Base-by-base conservation (phyloP, 1,139 yeast species). In the Maudiozyma humilis region DNA sequence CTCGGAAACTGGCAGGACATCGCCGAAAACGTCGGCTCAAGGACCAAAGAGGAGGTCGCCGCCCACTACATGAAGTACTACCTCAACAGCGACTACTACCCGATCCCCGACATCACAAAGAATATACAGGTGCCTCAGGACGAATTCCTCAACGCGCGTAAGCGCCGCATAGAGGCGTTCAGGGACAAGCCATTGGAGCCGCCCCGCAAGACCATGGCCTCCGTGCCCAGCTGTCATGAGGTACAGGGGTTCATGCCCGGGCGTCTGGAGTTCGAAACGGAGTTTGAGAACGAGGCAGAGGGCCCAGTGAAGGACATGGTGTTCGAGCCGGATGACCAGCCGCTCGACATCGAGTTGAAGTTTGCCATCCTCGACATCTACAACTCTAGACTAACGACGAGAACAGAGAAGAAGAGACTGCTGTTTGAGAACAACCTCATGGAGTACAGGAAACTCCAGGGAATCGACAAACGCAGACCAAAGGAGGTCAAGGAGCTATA, bases 241-340 rank as follows among this genome's bases (percentile, higher is more conserved):
- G 79, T 91, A 49, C 97, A 91, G 64, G 97, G 96, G 2, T 91
- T 82, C 62, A 91, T 93, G 99, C 99, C 99, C 32, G 99, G 98
- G 40, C 77, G 98, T 56, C 70, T 91, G 51, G 99, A 91, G 63
- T 91, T 91, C 64, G 99, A 91, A 59, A 86, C 82, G 48, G 99
- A 91, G 62, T 88, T 85, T 34, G 98, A 93, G 62, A 91, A 91
- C 59, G 99, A 91, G 43, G 98, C 98, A 0, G 99, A 91, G 64
- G 73, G 83, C 45, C 81, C 94, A 0, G 87, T 91, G 32, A 93
- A 91, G 62, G 98, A 93, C 62, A 86, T 91, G 91, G 76, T 83
- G 6, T 91, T 93, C 59, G 97, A 91, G 56, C 87, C 93, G 0
- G 97, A 91, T 51, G 98, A 91, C 57, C 79, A 81, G 49, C 79